Base-by-base conservation (phyloP, 768 basidiomycete species). In the Dictyophora rubrovolvata region DNA sequence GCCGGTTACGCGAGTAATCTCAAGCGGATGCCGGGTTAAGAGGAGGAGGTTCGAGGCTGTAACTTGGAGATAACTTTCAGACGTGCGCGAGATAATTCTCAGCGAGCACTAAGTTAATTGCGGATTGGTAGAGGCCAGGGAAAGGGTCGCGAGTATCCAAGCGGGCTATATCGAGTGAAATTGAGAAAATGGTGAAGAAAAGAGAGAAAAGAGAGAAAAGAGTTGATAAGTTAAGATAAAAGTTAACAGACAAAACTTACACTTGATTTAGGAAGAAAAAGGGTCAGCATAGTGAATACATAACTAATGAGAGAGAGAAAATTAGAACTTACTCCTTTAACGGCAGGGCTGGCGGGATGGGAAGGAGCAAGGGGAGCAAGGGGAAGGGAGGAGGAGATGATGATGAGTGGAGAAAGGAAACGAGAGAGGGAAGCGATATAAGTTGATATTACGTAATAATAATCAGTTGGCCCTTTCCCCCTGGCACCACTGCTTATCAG, bases 81-180 rank as follows among this genome's bases (percentile, higher is more conserved):
- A n/a, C n/a, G n/a, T n/a, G n/a, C n/a, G n/a, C n/a, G n/a, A n/a
- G n/a, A n/a, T 64, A 63, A 61, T 14, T n/a, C 42, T 42, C 42
- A 42, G 42, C 42, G 11, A 42, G 42, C 42, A 42, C 42, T 12
- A 42, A 3, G 10, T 2, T 42, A 42, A 42, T 42, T 4, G 42
- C 42, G 23, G 62, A 28, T 65, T 64, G 72, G 74, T 72, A 77
- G 86, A 80, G 75, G 84, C 86, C 87, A 28, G 28, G 86, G 79
- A 84, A 90, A 91, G 89, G 89, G 89, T 91, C 88, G 88, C 88
- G 88, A 91, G 89, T 37, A 54, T 51, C 56, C 56, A 58, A 33
- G 56, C 56, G 56, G 47, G 20, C 56, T 58, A 42, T 28, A 28
- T 28, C 28, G 55, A 2, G 23, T n/a, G 51, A 53, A 48, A 21